These are phyloP conservation scores for Acacia acuminata DNA, from an alignment of 306 rosid species.

Conservation along the genomic window DNA sequence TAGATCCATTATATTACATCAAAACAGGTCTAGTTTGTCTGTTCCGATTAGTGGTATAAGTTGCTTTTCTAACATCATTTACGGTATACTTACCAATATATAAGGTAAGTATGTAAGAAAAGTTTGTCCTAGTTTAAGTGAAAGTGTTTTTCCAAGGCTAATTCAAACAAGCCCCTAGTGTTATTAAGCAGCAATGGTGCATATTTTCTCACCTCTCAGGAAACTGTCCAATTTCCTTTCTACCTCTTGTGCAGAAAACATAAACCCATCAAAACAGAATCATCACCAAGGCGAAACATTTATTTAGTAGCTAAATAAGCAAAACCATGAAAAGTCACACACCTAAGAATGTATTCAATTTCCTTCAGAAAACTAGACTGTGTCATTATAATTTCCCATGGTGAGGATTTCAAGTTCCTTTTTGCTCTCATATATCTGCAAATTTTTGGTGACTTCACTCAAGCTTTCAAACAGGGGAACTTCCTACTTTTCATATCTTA, in stretches of 20 bases:
- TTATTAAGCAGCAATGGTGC: not conserved
- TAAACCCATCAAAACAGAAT: not conserved
- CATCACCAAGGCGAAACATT: not conserved
- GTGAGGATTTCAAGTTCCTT: not conserved
- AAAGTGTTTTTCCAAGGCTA: too few relatives aligned
- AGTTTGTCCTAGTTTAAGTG: too few relatives aligned
- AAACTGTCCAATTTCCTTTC: not conserved
- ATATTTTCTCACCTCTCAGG: not conserved
- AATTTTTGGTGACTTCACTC: not conserved
- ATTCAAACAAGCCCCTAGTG: too few relatives aligned
- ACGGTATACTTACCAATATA: too few relatives aligned
- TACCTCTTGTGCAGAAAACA: not conserved
- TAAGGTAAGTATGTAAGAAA: rapidly evolving
- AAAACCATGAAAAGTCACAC: not conserved
- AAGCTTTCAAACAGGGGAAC: not conserved
- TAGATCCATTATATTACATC: not conserved
- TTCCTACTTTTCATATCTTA: not conserved
- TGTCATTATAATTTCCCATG: not conserved
- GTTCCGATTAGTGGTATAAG: too few relatives aligned
- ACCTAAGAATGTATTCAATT: not conserved
- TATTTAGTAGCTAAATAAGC: not conserved
- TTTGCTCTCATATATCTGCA: slow-evolving; percentile 1
- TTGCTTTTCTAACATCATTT: too few relatives aligned
- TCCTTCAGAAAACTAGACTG: not conserved
- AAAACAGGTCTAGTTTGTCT: not conserved